These are phyloP conservation scores for Penicillium digitatum DNA, from an alignment of 2,329 filamentous ascomycete species.

Conservation along the genomic window DNA sequence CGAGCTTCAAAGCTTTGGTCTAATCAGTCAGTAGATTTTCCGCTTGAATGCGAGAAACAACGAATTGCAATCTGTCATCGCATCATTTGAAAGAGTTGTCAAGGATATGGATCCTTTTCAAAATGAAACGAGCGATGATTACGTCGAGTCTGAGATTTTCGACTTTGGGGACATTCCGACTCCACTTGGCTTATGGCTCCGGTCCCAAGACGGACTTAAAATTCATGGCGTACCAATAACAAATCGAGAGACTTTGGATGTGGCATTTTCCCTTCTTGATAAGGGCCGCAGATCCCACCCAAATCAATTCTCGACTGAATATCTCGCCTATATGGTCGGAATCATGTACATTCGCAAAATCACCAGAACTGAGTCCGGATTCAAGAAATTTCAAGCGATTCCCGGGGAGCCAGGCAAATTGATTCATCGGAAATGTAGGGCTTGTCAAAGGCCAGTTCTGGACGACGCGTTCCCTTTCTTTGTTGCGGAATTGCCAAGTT, in stretches of 20 bases:
- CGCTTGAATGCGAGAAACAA: background rate
- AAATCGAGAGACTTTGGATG: background rate
- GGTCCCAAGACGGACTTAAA: background rate
- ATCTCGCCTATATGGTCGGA: background rate
- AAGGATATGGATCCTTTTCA: background rate
- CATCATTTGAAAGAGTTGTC: background rate
- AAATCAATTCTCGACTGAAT: background rate
- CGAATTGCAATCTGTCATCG: background rate
- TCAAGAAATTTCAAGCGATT: background rate
- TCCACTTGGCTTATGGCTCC: background rate
- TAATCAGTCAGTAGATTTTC: background rate
- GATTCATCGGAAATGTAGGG: background rate
- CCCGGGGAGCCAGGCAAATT: background rate
- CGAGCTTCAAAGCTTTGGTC: background rate
- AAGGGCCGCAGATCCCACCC: background rate
- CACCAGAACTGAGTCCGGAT: background rate
- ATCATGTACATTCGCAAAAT: background rate
- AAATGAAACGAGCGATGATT: background rate
- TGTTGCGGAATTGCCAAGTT: background rate
- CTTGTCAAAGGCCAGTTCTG: background rate
- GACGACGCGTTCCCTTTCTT: conserved; percentile 1
- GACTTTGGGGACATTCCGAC: background rate
- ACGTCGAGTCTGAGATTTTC: background rate
- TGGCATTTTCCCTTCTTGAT: background rate
- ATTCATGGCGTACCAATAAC: background rate